Conservation (phyloP, 1,139 yeast genomes). For the Suhomyces panamericanus region DNA sequence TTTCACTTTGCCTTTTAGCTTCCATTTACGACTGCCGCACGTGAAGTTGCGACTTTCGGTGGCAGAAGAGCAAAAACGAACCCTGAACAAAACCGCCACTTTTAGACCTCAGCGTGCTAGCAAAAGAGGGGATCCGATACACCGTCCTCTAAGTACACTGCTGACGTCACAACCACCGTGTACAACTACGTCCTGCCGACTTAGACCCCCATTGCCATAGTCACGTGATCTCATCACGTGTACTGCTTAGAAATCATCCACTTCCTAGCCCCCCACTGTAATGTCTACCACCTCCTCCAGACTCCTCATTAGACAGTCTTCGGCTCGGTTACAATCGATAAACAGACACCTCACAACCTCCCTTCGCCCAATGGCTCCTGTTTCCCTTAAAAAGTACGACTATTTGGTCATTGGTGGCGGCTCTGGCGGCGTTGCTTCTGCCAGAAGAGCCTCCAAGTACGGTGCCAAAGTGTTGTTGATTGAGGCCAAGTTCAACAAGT, state of each 20-base stretch:
- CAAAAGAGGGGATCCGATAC: neutral
- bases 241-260: slow-evolving; percentile 9
- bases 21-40: neutral
- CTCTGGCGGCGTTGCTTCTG: slow-evolving; percentile 98
- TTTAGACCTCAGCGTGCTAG: neutral
- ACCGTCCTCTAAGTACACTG: neutral
- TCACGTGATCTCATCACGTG: slow-evolving; percentile 1
- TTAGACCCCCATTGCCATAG: neutral
- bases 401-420: slow-evolving; percentile 98
- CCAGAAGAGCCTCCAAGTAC: slow-evolving; percentile 91
- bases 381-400: slow-evolving; percentile 63
- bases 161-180: too few relatives aligned
- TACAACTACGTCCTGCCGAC: neutral
- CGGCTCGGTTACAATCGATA: slow-evolving; percentile 11
- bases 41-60: neutral
- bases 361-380: slow-evolving; percentile 50
- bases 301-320: slow-evolving; percentile 7
- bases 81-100: neutral
- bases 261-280: neutral
- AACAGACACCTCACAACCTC: slow-evolving; percentile 30
- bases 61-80: neutral
- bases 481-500: slow-evolving; percentile 63
- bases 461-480: slow-evolving; percentile 86
- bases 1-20: too few relatives aligned
- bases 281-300: slow-evolving; percentile 14